These are phyloP conservation scores for Staphylotrichum tortipilum DNA, from an alignment of 495 filamentous ascomycete species.

Conservation along the genomic window DNA sequence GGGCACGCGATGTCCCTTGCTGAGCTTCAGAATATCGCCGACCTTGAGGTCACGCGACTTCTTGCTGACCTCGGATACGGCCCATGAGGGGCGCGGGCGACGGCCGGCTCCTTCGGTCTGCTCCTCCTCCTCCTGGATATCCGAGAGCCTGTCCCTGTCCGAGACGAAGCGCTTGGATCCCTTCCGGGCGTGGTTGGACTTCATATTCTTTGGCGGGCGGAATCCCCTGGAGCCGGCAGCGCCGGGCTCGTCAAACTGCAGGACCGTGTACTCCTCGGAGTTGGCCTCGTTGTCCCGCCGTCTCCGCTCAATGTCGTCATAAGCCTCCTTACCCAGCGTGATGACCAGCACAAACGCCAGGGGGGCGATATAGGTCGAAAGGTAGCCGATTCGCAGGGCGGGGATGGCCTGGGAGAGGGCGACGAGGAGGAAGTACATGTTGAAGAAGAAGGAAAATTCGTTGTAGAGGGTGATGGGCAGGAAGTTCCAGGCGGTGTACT, in stretches of 20 bases:
- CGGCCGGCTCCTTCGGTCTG: conserved; percentile 36
- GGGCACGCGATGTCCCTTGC: conserved; percentile 83
- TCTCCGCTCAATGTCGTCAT: conserved; percentile 82
- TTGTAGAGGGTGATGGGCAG: conserved; percentile 91
- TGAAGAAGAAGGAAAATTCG: conserved; percentile 99
- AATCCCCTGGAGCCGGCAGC: conserved; percentile 19
- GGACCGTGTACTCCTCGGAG: conserved; percentile 75
- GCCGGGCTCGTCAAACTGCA: conserved; percentile 53
- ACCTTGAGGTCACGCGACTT: conserved; percentile 87
- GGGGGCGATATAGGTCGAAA: conserved; percentile 90
- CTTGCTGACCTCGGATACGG: conserved; percentile 56
- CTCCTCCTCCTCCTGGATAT: conserved; percentile 47
- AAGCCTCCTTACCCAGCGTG: conserved; percentile 90
- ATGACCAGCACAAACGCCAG: conserved; percentile 85
- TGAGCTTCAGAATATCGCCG: conserved; percentile 85
- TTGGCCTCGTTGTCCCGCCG: conserved; percentile 89
- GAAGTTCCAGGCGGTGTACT: conserved; percentile 95
- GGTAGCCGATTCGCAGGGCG: conserved; percentile 80
- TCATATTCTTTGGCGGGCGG: conserved; percentile 29
- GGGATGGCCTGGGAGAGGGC: conserved; percentile 90
- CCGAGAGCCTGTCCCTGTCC: conserved; percentile 39
- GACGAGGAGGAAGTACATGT: conserved; percentile 95
- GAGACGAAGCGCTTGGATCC: conserved; percentile 22
- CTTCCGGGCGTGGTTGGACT: conserved; percentile 27
- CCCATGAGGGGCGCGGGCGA: conserved; percentile 29